Conservation (phyloP, 495 filamentous ascomycete species). For the Hypoxylon perforatum region DNA sequence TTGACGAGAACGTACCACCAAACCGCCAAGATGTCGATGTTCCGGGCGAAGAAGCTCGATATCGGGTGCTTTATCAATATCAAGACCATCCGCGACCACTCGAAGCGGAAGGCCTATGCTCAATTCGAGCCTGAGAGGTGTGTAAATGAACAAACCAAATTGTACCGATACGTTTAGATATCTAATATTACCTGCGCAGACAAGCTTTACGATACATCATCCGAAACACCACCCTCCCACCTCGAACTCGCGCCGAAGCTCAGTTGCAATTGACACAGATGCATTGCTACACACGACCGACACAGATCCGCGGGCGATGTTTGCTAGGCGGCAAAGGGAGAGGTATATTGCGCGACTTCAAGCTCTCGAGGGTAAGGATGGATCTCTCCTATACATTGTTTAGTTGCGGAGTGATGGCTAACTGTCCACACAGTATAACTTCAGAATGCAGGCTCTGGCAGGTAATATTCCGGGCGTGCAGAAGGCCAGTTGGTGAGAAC, state of each 20-base stretch:
- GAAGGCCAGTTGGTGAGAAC: slow-evolving; percentile 92
- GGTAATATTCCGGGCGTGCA: slow-evolving; percentile 91
- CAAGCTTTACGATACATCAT: slow-evolving; percentile 97
- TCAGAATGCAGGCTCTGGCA: slow-evolving; percentile 86
- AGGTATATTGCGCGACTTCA: slow-evolving; percentile 89
- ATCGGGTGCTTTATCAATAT: slow-evolving; percentile 86
- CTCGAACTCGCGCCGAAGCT: slow-evolving; percentile 83
- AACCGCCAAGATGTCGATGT: slow-evolving; percentile 74
- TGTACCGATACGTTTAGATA: not conserved
- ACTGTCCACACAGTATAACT: slow-evolving; percentile 76
- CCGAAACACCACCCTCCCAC: slow-evolving; percentile 87
- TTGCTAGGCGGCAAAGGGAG: slow-evolving; percentile 86
- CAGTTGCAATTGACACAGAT: slow-evolving; percentile 93
- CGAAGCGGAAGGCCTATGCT: slow-evolving; percentile 92
- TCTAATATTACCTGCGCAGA: slow-evolving; percentile 56
- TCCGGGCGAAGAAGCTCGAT: slow-evolving; percentile 87
- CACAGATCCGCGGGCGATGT: slow-evolving; percentile 94
- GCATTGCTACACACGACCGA: slow-evolving; percentile 92
- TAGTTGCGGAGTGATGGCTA: slow-evolving; percentile 30
- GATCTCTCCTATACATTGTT: not conserved
- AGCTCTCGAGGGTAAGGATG: slow-evolving; percentile 83
- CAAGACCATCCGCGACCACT: slow-evolving; percentile 88
- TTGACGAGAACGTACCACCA: slow-evolving; percentile 9
- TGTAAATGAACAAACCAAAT: slow-evolving; percentile 14
- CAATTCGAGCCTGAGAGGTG: slow-evolving; percentile 88